phyloP scores from a whole-genome alignment of 768 basidiomycete species.

The Suillus luteus region DNA sequence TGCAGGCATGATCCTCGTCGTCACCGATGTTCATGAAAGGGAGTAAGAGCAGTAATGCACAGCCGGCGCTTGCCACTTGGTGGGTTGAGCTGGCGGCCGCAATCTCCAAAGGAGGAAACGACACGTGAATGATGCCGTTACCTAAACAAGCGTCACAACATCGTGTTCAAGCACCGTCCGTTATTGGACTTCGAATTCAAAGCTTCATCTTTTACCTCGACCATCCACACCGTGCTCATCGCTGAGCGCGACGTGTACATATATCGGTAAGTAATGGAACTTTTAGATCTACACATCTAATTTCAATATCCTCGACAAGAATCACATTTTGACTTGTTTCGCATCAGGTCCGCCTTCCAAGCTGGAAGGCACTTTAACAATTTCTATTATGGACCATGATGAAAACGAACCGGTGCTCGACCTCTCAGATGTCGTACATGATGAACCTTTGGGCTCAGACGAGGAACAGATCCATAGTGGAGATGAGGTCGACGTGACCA shows the following conservation, averaged over 20 bases:
- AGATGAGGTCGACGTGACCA: slow-evolving; percentile 33
- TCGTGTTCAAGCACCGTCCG: slow-evolving; percentile 2
- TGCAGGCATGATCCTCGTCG: slow-evolving; percentile 32
- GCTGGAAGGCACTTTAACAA: slow-evolving; percentile 12
- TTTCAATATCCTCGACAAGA: not conserved
- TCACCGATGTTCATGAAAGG: slow-evolving; percentile 12
- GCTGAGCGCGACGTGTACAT: slow-evolving; percentile 22
- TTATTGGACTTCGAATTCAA: slow-evolving; percentile 8
- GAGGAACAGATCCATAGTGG: slow-evolving; percentile 36
- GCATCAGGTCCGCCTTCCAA: not conserved
- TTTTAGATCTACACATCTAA: no score
- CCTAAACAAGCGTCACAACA: slow-evolving; percentile 21
- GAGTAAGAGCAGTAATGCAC: not conserved
- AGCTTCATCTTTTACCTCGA: slow-evolving; percentile 18
- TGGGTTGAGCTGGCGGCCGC: not conserved
- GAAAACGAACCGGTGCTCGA: slow-evolving; percentile 64
- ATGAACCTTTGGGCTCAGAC: slow-evolving; percentile 70
- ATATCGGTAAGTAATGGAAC: slow-evolving; percentile 19
- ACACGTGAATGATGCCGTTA: slow-evolving; percentile 33
- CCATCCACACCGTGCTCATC: slow-evolving; percentile 24
- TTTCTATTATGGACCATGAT: slow-evolving; percentile 47
- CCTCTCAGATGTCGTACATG: slow-evolving; percentile 84
- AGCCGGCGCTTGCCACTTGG: not conserved
- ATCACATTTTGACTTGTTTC: not conserved
- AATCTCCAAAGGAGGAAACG: not conserved